Percentiles rank a stretch among this genome's conserved stretches.
phyloP scores from a whole-genome alignment of 768 basidiomycete genomes.

The Suillus spraguei region DNA sequence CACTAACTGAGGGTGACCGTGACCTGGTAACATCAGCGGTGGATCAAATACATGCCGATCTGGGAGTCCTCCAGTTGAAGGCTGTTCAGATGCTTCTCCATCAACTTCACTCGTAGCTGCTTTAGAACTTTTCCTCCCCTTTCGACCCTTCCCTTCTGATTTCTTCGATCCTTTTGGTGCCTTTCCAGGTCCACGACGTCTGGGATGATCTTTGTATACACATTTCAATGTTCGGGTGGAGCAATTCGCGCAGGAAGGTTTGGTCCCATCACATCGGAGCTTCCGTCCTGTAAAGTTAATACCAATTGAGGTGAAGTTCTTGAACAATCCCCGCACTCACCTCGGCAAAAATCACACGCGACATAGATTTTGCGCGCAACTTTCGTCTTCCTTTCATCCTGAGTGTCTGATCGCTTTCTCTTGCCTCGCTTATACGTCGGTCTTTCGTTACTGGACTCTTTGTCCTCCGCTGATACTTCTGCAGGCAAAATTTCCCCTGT shows the following conservation, averaged over 20 bases:
- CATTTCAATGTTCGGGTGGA: constrained; percentile 52
- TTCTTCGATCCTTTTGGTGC: constrained; percentile 64
- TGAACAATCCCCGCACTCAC: constrained; percentile 39
- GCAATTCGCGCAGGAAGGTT: constrained; percentile 68
- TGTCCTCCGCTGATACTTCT: background rate
- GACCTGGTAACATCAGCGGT: constrained; percentile 8
- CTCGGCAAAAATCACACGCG: constrained; percentile 81
- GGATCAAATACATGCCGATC: constrained; percentile 9
- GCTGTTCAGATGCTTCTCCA: constrained; percentile 7
- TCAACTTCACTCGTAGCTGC: constrained; percentile 10
- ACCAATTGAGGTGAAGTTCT: background rate
- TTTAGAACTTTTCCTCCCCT: constrained; percentile 18
- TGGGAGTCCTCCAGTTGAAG: constrained; percentile 1
- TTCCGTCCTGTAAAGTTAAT: constrained; percentile 56
- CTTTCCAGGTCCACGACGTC: constrained; percentile 77
- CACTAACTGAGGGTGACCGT: constrained; percentile 1
- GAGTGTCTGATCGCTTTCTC: constrained; percentile 15
- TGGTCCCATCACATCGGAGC: constrained; percentile 69
- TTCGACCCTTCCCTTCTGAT: constrained; percentile 29
- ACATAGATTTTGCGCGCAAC: constrained; percentile 39
- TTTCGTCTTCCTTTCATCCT: constrained; percentile 27
- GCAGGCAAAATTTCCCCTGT: background rate
- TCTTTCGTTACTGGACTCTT: constrained; percentile 9
- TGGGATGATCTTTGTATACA: constrained; percentile 49
- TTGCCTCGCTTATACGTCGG: constrained; percentile 3